Percentiles rank a stretch among this genome's conserved stretches.
These are phyloP conservation scores for Peribolospora kevripleyi DNA, from an alignment of 768 basidiomycete genomes.

Conservation along the genomic window DNA sequence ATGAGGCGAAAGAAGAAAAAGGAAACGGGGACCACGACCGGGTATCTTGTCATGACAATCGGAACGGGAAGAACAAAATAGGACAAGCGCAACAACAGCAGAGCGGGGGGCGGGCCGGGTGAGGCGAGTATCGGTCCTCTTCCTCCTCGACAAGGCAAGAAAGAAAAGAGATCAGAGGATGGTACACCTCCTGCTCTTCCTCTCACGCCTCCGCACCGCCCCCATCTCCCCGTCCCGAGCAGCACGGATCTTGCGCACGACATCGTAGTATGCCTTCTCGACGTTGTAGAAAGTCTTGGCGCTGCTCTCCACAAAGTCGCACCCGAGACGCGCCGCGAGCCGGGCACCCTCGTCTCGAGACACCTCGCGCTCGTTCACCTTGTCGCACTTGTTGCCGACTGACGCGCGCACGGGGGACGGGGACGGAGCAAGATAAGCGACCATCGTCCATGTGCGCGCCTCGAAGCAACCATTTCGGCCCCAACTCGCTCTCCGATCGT, in stretches of 20 bases:
- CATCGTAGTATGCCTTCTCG: constrained; percentile 62
- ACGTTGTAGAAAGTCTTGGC: constrained; percentile 87
- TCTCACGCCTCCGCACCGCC: not conserved
- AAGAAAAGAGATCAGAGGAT: constrained; percentile 2
- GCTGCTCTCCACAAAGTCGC: constrained; percentile 88
- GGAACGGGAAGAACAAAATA: not conserved
- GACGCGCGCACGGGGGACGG: too few species aligned
- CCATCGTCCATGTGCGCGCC: too few species aligned
- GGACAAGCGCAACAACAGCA: not conserved
- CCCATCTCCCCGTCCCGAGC: not conserved
- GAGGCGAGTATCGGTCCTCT: not conserved
- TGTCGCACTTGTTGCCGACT: constrained; percentile 92
- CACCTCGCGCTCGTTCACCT: constrained; percentile 88
- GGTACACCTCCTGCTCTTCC: constrained; percentile 3
- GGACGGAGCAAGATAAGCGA: too few species aligned
- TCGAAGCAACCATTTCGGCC: too few species aligned
- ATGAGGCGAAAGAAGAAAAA: not conserved
- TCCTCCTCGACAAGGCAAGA: not conserved
- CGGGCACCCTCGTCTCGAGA: constrained; percentile 66
- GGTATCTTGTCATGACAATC: not conserved
- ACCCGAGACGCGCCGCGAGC: constrained; percentile 60
- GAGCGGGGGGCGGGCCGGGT: not conserved
- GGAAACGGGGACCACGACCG: not conserved
- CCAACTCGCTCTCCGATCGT: too few species aligned
- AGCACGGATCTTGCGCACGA: constrained; percentile 27